Evolutionary conservation across 306 rosid species (phyloP).

Genomic region (Nissolia schottii): DNA sequence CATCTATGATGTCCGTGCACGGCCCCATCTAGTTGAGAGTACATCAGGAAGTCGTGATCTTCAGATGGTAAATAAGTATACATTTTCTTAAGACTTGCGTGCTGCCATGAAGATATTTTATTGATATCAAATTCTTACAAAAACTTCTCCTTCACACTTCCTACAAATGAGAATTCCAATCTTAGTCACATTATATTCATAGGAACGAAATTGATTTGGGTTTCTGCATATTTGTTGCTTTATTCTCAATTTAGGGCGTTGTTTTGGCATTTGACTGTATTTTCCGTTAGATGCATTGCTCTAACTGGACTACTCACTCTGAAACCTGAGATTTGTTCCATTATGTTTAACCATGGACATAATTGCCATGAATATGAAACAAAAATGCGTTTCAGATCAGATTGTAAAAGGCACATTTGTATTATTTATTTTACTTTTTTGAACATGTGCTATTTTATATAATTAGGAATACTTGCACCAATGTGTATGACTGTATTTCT

Average conservation of each 20-base stretch:
- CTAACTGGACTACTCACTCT: not conserved
- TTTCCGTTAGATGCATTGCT: not conserved
- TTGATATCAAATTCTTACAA: not conserved
- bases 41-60: conserved; percentile 82
- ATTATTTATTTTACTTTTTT: not conserved
- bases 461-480: not conserved
- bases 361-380: not conserved
- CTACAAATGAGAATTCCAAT: not conserved
- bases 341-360: not conserved
- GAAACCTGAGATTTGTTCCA: not conserved
- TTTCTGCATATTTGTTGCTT: not conserved
- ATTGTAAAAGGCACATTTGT: not conserved
- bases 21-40: conserved; percentile 68
- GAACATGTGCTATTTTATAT: not conserved
- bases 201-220: not conserved
- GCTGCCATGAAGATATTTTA: not conserved
- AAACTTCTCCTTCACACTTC: not conserved
- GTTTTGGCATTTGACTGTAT: not conserved
- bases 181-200: not conserved
- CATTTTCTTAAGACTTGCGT: not conserved
- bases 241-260: not conserved
- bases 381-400: not conserved
- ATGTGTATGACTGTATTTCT: not conserved
- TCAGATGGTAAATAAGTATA: conserved; percentile 51
- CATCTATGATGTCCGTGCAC: conserved; percentile 83